Evolutionary conservation across 441 rosid genomes (phyloP).

Genomic region (Macaranga tanarius): DNA sequence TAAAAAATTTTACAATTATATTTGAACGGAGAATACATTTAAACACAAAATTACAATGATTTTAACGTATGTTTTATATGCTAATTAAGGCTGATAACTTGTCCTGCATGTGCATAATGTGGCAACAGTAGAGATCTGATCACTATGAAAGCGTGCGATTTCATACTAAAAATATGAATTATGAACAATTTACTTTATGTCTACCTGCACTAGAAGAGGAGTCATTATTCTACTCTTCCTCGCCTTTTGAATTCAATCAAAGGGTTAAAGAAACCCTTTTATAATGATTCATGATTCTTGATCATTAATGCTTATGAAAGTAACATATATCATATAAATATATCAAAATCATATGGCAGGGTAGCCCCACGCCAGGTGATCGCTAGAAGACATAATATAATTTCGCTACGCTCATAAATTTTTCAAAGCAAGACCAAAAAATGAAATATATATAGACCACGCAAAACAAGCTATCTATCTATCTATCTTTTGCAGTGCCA

Average conservation of each 20-base stretch:
- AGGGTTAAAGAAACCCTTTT: not conserved
- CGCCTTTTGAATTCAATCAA: not conserved
- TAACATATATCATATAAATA: not conserved
- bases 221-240: not conserved
- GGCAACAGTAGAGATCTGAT: not conserved
- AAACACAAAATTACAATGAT: not conserved
- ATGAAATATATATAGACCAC: not conserved
- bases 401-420: not conserved
- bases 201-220: not conserved
- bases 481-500: no score
- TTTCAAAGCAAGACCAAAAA: no score
- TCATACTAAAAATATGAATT: not conserved
- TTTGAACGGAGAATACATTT: not conserved
- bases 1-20: no score
- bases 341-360: not conserved
- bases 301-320: slow-evolving; percentile 3
- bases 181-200: not conserved
- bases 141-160: not conserved
- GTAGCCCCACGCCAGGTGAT: not conserved
- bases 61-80: not conserved
- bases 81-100: not conserved
- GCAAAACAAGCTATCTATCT: not conserved
- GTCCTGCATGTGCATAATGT: not conserved
- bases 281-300: not conserved
- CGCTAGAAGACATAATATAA: not conserved